phyloP scores from a whole-genome alignment of 768 basidiomycete genomes.

The Amanita rubescens region DNA sequence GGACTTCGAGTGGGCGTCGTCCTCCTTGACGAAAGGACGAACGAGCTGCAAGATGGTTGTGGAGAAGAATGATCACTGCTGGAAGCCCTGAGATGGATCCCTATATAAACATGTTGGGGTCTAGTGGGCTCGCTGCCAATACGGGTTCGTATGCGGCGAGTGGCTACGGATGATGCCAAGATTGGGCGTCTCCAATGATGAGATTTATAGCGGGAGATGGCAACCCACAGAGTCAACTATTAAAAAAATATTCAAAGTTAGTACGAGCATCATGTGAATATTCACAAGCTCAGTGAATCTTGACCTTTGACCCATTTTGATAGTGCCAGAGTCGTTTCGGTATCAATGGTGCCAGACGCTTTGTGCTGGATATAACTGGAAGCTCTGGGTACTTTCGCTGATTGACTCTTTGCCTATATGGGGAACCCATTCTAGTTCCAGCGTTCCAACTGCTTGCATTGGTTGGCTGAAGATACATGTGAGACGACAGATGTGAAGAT shows the following conservation, averaged over 20 bases:
- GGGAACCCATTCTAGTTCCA: not conserved
- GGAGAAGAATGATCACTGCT: constrained; percentile 46
- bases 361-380: constrained; percentile 1
- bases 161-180: constrained; percentile 16
- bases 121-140: not conserved
- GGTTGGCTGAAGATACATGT: not conserved
- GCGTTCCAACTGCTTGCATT: not conserved
- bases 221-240: constrained; percentile 12
- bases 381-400: not conserved
- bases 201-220: constrained; percentile 13
- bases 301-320: constrained; percentile 6
- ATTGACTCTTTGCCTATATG: constrained; percentile 2
- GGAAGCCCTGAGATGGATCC: constrained; percentile 21
- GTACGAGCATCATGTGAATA: constrained; percentile 7
- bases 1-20: constrained; percentile 35
- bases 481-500: not conserved
- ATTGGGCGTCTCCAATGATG: constrained; percentile 21
- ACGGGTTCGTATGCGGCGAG: constrained; percentile 12
- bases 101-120: not conserved
- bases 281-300: constrained; percentile 15
- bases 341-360: not conserved
- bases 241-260: constrained; percentile 13
- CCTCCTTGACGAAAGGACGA: constrained; percentile 29
- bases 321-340: not conserved
- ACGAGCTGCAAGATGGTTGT: constrained; percentile 33